phyloP scores from a whole-genome alignment of 1,139 yeast species.

The Meyerozyma carpophila region DNA sequence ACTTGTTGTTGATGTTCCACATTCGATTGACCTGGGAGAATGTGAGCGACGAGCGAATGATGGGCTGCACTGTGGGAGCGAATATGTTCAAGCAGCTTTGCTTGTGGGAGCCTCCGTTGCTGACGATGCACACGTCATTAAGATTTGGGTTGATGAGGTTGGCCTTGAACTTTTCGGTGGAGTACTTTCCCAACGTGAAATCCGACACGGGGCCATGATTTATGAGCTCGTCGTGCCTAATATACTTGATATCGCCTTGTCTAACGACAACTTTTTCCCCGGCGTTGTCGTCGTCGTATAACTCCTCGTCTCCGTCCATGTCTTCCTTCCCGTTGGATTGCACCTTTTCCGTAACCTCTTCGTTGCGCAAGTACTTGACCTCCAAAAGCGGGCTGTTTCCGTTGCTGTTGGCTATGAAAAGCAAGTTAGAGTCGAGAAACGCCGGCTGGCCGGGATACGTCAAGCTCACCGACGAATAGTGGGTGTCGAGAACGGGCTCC shows the following conservation, averaged over 20 bases:
- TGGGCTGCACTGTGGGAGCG: conserved; percentile 60
- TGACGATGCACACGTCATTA: conserved; percentile 61
- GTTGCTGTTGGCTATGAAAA: conserved; percentile 31
- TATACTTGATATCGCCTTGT: conserved; percentile 32
- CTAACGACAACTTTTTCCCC: conserved; percentile 17
- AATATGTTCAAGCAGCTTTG: conserved; percentile 56
- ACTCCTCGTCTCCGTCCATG: conserved; percentile 21
- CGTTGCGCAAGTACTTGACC: conserved; percentile 20
- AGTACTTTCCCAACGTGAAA: conserved; percentile 59
- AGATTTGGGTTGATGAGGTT: conserved; percentile 66
- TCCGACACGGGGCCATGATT: conserved; percentile 76
- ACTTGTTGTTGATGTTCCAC: conserved; percentile 59
- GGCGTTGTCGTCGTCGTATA: conserved; percentile 15
- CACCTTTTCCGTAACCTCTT: background rate
- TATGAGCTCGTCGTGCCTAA: conserved; percentile 47
- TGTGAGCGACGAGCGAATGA: conserved; percentile 61
- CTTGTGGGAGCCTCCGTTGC: conserved; percentile 61
- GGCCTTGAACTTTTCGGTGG: conserved; percentile 50
- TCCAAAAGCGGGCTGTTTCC: conserved; percentile 35
- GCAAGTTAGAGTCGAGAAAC: conserved; percentile 27
- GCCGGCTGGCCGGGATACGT: conserved; percentile 31
- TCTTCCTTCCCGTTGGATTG: conserved; percentile 20
- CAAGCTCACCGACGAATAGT: conserved; percentile 18
- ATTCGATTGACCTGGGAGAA: conserved; percentile 73
- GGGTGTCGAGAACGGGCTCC: conserved; percentile 20